phyloP scores from a whole-genome alignment of 768 basidiomycete genomes.

The Postia placenta region DNA sequence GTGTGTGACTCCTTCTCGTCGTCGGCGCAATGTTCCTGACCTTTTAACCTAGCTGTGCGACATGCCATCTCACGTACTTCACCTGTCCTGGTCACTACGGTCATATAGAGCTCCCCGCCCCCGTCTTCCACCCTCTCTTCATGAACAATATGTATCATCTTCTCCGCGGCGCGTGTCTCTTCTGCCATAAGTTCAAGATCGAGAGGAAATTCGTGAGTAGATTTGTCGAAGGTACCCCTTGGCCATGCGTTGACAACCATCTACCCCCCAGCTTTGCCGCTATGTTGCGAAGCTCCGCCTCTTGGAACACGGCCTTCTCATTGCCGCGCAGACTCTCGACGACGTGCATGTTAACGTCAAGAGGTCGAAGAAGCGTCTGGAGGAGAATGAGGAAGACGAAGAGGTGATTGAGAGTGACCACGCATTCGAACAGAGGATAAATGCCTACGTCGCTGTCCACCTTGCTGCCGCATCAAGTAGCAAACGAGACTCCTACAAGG shows the following conservation, averaged over 20 bases:
- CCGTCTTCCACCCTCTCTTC: conserved; percentile 95
- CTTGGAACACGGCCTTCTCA: conserved; percentile 83
- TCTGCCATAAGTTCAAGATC: conserved; percentile 90
- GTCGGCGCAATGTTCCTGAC: conserved; percentile 8
- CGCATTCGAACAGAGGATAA: conserved; percentile 56
- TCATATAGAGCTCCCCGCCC: conserved; percentile 92
- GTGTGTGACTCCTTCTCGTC: conserved; percentile 43
- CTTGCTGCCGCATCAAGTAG: conserved; percentile 38
- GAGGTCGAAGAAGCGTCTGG: conserved; percentile 31
- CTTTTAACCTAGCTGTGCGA: conserved; percentile 63
- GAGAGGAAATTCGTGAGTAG: conserved; percentile 59
- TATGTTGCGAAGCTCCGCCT: conserved; percentile 83
- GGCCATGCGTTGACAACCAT: too few relatives aligned
- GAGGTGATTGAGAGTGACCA: conserved; percentile 53
- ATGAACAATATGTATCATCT: conserved; percentile 87
- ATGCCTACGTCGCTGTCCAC: conserved; percentile 58
- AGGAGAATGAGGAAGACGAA: conserved; percentile 36
- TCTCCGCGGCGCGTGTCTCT: conserved; percentile 83
- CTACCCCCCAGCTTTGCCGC: conserved; percentile 58
- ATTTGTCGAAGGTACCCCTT: conserved; percentile 9
- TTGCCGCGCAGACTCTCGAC: conserved; percentile 74
- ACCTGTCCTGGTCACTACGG: conserved; percentile 98
- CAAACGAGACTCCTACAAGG: conserved; percentile 84
- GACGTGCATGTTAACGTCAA: conserved; percentile 44
- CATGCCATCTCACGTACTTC: conserved; percentile 89